Conservation (phyloP, 2,329 filamentous ascomycete genomes). For the Colletotrichum scovillei region DNA sequence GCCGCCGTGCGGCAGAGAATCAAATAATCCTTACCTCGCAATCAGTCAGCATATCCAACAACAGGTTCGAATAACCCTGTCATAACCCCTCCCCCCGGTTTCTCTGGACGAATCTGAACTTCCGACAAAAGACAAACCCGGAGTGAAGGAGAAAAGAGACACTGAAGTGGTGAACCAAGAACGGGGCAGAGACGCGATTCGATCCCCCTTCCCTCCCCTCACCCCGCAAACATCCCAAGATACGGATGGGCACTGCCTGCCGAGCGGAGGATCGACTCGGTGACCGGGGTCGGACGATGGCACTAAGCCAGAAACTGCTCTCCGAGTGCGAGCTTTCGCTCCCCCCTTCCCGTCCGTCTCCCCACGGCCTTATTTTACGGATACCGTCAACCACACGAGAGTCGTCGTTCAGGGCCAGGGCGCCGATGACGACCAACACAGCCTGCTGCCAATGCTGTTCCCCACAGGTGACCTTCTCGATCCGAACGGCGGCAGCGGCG, state of each 20-base stretch:
- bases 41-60: neutral
- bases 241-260: neutral
- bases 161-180: neutral
- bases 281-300: neutral
- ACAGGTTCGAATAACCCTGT: neutral
- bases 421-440: neutral
- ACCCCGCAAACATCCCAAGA: neutral
- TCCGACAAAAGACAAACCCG: neutral
- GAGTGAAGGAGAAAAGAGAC: neutral
- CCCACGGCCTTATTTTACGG: neutral
- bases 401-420: neutral
- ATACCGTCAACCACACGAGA: neutral
- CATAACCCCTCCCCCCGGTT: neutral
- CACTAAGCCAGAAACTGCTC: neutral
- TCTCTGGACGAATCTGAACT: neutral
- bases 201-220: neutral
- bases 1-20: neutral
- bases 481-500: slow-evolving; percentile 10
- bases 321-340: neutral
- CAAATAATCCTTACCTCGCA: neutral
- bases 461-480: slow-evolving; percentile 1
- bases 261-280: neutral
- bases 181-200: slow-evolving; percentile 11
- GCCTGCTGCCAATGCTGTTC: neutral
- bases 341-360: neutral